Evolutionary conservation across 306 rosid genomes (phyloP).

Genomic region (Cucurbita maxima): DNA sequence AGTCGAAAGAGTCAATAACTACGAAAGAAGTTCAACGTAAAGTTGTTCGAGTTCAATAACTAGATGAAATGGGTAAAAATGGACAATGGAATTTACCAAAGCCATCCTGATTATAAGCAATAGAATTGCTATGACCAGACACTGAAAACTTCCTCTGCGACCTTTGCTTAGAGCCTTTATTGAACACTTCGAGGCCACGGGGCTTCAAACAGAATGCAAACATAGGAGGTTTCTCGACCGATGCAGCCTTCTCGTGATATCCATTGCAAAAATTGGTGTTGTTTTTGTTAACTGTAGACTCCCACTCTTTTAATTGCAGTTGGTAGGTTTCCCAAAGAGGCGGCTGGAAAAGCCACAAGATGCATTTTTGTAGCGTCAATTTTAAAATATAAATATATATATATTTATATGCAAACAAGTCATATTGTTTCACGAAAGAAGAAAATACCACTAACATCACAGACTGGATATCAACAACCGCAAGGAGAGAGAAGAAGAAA

Average conservation of each 20-base stretch:
- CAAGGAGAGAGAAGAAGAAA: neutral
- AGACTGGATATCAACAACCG: neutral
- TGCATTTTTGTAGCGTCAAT: neutral
- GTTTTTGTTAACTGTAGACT: slow-evolving; percentile 39
- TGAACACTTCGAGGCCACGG: slow-evolving; percentile 65
- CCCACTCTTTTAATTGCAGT: slow-evolving; percentile 70
- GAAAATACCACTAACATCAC: neutral
- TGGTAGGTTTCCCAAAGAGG: slow-evolving; percentile 80
- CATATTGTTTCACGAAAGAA: neutral
- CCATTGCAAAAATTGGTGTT: slow-evolving; percentile 27
- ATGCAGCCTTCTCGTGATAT: slow-evolving; percentile 26
- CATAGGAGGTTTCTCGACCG: slow-evolving; percentile 78
- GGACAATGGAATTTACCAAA: slow-evolving; percentile 31
- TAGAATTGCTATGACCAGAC: slow-evolving; percentile 37
- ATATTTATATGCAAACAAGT: neutral
- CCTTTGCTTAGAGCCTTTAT: slow-evolving; percentile 73
- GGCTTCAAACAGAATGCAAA: slow-evolving; percentile 94
- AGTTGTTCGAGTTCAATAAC: neutral
- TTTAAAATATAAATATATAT: neutral
- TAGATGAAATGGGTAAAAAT: neutral
- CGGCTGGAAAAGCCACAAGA: slow-evolving; percentile 32
- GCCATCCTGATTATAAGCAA: slow-evolving; percentile 53
- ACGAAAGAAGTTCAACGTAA: slow-evolving; percentile 5
- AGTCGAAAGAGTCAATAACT: neutral
- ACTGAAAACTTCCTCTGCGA: slow-evolving; percentile 61